Base-by-base conservation (phyloP, 2,329 filamentous ascomycete species). In the Ophiosphaerella narmari region DNA sequence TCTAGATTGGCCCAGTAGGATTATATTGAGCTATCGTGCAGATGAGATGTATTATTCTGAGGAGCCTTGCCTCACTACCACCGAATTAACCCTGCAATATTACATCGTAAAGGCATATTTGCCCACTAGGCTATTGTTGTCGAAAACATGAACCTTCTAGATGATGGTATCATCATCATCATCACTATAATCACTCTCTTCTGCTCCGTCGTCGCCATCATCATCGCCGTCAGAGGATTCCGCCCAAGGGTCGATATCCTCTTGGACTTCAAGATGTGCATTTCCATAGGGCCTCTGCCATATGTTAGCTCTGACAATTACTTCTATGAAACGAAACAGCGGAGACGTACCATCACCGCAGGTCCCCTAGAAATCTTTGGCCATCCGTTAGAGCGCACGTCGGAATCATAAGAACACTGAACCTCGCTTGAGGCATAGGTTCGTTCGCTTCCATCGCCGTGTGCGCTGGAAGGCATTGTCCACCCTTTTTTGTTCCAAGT, bases 111-210 rank as follows among this genome's bases (percentile, higher is more conserved):
- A 42, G 21, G 32, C 42, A 39, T 14, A 39, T 47, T 38, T 29
- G 39, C 29, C 14, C 35, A 29, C 33, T 31, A 24, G 24, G 9
- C 40, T 41, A 13, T 18, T 5, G 11, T 24, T 21, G 13, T 39
- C 12, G 29, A 46, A 65, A 39, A 66, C 68, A 16, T 73, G 70
- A 7, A 63, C 67, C 23, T 70, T 63, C 32, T 73, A 69, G 18
- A 71, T 72, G 42, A 68, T 68, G n/a, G 68, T 65, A 40, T 78
- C 70, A 24, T 63, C 54, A 33, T 59, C 56, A 18, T 72, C 75
- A 7, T 75, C 74, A 34, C 81, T 79, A 2, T 72, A 60, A 42
- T 80, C 78, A 3, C 73, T 74, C 24, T 81, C 79, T 1, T 74
- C 32, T 9, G 52, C 43, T 5, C 51, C 35, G 2, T 54, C 18